Evolutionary conservation across 2,329 filamentous ascomycete species (phyloP).

Genomic region (Aspergillus intermedius): DNA sequence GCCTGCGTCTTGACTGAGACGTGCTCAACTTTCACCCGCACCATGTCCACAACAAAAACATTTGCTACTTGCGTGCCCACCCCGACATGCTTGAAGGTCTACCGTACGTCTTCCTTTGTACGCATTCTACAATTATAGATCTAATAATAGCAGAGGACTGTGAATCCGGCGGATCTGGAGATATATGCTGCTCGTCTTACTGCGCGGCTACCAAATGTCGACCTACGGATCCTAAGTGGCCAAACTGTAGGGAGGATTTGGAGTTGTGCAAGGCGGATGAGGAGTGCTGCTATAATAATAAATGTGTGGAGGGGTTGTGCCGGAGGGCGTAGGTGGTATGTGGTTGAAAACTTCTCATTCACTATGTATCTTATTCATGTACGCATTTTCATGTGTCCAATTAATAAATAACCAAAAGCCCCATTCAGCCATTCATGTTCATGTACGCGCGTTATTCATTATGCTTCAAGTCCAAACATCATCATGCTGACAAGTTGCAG

Average conservation of each 20-base stretch:
- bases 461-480: background rate
- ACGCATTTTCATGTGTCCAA: no score
- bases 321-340: background rate
- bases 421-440: no score
- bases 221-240: conserved; percentile 22
- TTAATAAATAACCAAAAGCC: no score
- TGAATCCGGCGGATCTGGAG: conserved; percentile 10
- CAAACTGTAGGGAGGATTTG: conserved; percentile 20
- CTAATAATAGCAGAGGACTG: conserved; percentile 9
- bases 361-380: no score
- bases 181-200: conserved; percentile 23
- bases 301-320: conserved; percentile 20
- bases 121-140: no score
- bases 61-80: conserved; percentile 18
- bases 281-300: conserved; percentile 24
- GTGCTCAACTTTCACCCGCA: conserved; percentile 19
- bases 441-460: background rate
- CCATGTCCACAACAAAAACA: conserved; percentile 10
- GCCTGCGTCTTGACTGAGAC: conserved; percentile 16
- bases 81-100: conserved; percentile 19
- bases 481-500: no score
- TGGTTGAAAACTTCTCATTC: no score
- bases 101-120: conserved; percentile 11
- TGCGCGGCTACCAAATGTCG: conserved; percentile 25
- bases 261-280: conserved; percentile 19